Percentiles rank a stretch among this genome's conserved stretches.
These are phyloP conservation scores for Agrostemma githago DNA, from an alignment of 148 eudicot species.

Conservation along the genomic window DNA sequence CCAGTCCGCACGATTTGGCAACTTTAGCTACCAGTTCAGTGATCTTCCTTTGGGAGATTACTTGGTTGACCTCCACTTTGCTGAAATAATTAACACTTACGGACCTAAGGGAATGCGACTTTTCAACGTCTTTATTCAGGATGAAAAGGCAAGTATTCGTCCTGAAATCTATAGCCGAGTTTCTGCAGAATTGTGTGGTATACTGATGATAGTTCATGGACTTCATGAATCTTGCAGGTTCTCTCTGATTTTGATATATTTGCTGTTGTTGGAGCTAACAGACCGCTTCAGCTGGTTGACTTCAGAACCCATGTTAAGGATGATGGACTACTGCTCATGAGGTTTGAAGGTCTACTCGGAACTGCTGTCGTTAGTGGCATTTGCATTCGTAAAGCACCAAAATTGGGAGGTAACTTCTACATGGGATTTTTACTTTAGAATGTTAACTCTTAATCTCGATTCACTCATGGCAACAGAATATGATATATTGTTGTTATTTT, in stretches of 20 bases:
- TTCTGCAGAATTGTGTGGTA: background rate
- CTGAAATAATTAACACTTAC: constrained; percentile 62
- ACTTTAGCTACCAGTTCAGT: constrained; percentile 57
- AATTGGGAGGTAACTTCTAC: constrained; percentile 40
- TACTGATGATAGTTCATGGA: constrained; percentile 4
- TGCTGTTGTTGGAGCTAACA: constrained; percentile 88
- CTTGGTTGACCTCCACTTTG: constrained; percentile 80
- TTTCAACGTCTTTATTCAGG: constrained; percentile 76
- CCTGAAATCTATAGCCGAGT: background rate
- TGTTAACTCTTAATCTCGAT: too few relatives aligned
- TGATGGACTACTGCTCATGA: constrained; percentile 49
- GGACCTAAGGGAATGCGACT: constrained; percentile 93
- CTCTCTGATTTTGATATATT: constrained; percentile 83
- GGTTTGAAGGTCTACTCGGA: constrained; percentile 79
- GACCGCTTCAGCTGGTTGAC: constrained; percentile 74
- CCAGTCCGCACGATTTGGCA: constrained; percentile 73
- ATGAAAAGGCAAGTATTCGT: constrained; percentile 75
- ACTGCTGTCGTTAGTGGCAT: constrained; percentile 78
- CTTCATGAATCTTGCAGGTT: constrained; percentile 44
- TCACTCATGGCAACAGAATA: too few relatives aligned
- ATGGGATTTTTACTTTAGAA: constrained; percentile 5
- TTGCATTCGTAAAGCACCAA: constrained; percentile 73
- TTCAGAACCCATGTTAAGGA: constrained; percentile 58
- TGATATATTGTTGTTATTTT: too few relatives aligned
- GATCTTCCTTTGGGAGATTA: constrained; percentile 66